These are phyloP conservation scores for Cyamopsis tetragonoloba DNA, from an alignment of 306 rosid genomes.

Conservation along the genomic window DNA sequence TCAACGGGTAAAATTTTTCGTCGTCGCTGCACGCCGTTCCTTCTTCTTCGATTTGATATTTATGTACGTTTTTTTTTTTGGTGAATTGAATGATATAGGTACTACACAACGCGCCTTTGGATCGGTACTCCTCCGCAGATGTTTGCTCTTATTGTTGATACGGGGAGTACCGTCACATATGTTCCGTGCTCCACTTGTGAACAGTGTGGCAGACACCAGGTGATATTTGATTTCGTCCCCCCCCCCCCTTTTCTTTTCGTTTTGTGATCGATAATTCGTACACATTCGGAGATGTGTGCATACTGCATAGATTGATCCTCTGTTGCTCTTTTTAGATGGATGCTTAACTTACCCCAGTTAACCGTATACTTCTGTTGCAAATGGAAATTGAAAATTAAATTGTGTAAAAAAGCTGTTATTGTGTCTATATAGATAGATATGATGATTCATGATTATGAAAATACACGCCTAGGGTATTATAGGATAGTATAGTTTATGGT, in stretches of 20 bases:
- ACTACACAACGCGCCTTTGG: constrained; percentile 86
- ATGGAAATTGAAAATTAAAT: constrained; percentile 2
- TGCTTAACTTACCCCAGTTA: background rate
- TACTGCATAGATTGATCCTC: constrained; percentile 15
- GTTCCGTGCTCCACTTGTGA: constrained; percentile 88
- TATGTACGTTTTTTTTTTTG: background rate
- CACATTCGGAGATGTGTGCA: background rate
- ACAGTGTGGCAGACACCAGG: constrained; percentile 77
- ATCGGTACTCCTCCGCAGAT: constrained; percentile 95
- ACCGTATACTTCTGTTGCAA: background rate
- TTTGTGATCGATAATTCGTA: background rate
- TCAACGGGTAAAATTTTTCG: constrained; percentile 57
- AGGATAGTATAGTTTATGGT: constrained; percentile 1
- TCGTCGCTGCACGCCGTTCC: background rate
- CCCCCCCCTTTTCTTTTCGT: background rate
- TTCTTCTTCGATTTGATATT: background rate
- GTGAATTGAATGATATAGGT: constrained; percentile 40
- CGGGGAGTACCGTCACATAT: constrained; percentile 95
- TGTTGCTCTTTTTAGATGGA: background rate
- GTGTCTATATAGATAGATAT: background rate
- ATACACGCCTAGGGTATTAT: background rate
- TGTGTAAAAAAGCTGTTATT: background rate
- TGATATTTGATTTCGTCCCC: background rate
- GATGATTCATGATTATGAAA: background rate
- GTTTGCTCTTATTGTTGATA: constrained; percentile 90